Conservation (phyloP, 495 filamentous ascomycete species). For the Penicillium paradoxum region DNA sequence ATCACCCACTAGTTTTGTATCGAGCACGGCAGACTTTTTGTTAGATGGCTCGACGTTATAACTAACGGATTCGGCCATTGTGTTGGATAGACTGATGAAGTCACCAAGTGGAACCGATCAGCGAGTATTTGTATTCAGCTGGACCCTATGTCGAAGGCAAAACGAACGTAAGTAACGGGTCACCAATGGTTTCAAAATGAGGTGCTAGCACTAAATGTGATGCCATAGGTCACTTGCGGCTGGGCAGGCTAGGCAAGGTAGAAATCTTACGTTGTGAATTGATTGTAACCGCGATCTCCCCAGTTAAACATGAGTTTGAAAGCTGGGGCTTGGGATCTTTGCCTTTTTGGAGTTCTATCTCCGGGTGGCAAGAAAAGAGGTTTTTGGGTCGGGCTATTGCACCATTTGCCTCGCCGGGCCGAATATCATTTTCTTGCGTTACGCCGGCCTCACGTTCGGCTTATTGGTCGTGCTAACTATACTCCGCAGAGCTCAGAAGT, state of each 20-base stretch:
- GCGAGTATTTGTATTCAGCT: background rate
- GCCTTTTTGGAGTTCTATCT: too few relatives aligned
- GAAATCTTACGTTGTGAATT: constrained; percentile 12
- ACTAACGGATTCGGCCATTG: constrained; percentile 7
- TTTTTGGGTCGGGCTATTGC: background rate
- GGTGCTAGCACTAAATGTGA: constrained; percentile 37
- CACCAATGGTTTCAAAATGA: constrained; percentile 25
- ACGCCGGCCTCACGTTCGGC: background rate
- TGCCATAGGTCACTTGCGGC: constrained; percentile 25
- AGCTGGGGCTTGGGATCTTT: background rate
- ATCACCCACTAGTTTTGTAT: constrained; percentile 20
- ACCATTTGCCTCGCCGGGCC: background rate
- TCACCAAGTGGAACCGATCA: background rate
- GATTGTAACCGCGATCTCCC: background rate
- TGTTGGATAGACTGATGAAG: background rate
- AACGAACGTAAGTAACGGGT: constrained; percentile 4
- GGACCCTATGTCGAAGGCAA: background rate
- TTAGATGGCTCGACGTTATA: constrained; percentile 5
- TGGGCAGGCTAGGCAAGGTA: constrained; percentile 9
- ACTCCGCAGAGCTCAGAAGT: too few relatives aligned
- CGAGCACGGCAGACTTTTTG: constrained; percentile 16
- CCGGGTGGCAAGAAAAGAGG: background rate
- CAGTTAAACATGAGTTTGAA: background rate
- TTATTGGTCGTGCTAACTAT: too few relatives aligned
- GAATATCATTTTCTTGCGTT: background rate